phyloP scores from a whole-genome alignment of 2,329 filamentous ascomycete genomes.

The Fusarium pseudocircinatum region DNA sequence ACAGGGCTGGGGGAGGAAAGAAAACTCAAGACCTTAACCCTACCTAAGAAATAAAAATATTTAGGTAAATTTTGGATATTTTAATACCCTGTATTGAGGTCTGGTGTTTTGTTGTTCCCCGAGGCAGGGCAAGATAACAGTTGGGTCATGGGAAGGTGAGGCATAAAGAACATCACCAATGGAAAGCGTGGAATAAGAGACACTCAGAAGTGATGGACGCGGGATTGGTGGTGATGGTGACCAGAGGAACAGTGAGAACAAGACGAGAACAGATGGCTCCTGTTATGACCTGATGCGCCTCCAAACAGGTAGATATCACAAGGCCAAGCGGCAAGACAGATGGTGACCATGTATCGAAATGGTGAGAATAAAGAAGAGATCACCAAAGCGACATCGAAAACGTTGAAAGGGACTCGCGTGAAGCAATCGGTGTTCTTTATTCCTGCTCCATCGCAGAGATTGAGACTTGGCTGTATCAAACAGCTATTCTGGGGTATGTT shows the following conservation, averaged over 20 bases:
- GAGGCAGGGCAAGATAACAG: neutral
- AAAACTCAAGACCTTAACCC: too few relatives aligned
- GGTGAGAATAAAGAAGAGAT: fast-evolving
- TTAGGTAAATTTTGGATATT: too few relatives aligned
- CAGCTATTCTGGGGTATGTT: neutral
- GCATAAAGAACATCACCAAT: neutral
- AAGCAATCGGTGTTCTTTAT: neutral
- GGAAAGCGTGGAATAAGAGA: neutral
- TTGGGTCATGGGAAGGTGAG: neutral
- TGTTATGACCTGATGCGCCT: neutral
- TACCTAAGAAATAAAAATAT: too few relatives aligned
- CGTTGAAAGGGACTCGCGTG: fast-evolving
- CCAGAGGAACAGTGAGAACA: neutral
- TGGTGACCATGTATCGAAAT: neutral
- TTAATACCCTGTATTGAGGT: too few relatives aligned
- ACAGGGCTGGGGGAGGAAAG: too few relatives aligned
- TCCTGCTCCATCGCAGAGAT: neutral
- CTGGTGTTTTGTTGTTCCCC: too few relatives aligned
- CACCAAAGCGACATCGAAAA: neutral
- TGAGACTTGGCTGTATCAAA: neutral
- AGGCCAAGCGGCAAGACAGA: neutral
- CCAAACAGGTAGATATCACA: neutral
- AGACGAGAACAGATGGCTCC: neutral
- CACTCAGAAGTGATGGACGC: too few relatives aligned
- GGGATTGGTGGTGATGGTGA: neutral